Evolutionary conservation across 371 early-diverging fungal species (phyloP), one percentile per base, ranked within the genome.

Genomic region (Mucor plumbeus): DNA sequence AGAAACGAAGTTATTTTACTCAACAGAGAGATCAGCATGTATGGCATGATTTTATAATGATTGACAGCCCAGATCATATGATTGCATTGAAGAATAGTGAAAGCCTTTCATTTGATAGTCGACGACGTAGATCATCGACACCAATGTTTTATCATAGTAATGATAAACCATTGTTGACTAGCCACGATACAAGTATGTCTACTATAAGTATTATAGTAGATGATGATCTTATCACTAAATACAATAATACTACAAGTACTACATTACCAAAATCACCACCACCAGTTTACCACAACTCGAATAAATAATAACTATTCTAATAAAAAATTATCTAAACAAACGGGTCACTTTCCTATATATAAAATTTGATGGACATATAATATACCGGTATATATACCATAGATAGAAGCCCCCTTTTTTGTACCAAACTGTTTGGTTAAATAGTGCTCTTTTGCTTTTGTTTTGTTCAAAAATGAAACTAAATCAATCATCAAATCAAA

Each of bases 21-120:
- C 15, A 26, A 41, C 7, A 40, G 17, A 26, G 13, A 31, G 48
- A 34, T 13, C 13, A 44, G 14, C 47, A 48, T 15, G 6, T 54
- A 10, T 63, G 63, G 62, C 54, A 67, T 55, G 61, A 73, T 17
- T 73, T 73, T 58, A 61, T 73, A 7, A 73, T 73, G 50, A 40
- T 73, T 31, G 67, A 67, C 48, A 67, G 67, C n/a, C 67, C 74
- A 35, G 74, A 70, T 44, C 67, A 73, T 33, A 70, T 73, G 73
- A 56, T 56, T 21, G 67, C 65, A 15, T 59, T 73, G 13, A 69
- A 69, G 41, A 59, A 70, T 43, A 73, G 64, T 35, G 67, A 70
- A 36, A 64, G 67, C 36, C 47, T 33, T 8, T 40, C 48, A 6
- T 36, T 64, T 26, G 47, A 59, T 43, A 59, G 34, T 59, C 47